Base-by-base conservation (phyloP, 106 monocot species). In the Gastrodia elata region DNA sequence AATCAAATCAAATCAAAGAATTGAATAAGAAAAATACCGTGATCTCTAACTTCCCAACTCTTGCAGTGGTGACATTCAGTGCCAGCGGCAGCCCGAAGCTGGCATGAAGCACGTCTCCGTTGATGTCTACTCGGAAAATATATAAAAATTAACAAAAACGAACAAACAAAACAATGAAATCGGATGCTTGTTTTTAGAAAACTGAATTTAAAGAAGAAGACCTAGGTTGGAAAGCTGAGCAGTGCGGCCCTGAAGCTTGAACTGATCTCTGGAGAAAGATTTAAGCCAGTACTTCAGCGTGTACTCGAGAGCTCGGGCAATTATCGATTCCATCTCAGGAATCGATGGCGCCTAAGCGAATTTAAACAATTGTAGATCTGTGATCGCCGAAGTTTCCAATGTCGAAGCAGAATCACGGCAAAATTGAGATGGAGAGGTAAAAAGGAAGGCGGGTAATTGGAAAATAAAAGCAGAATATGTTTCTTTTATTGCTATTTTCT, bases 281-380 rank as follows among this genome's bases (percentile, higher is more conserved):
- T 93, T 90, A 68, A 98, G 97, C 97, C 97, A 98, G 82, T 98
- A 93, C 80, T 91, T 98, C 79, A 98, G 93, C 71, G 97, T 98
- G 86, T 98, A 98, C 83, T 98, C 97, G 55, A 98, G 83, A 42
- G 97, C 97, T 72, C 83, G 77, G 33, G 97, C 97, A 16, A 98
- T 57, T 55, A 98, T 98, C 77, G 97, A 98, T 83, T 98, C 97
- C 97, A 98, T 98, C 55, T 8, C 35, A 38, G 70, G 15, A 57
- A 48, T 26, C 70, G 18, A 39, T 13, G 58, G 26, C 38, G 67
- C 36, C 32, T 27, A 18, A 67, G 5, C 14, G 20, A 8, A 67
- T 67, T 38, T n/a, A 20, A 27, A 36, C 25, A 20, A 35, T 7
- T 67, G 20, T 37, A 67, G 67, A 67, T 67, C 61, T 61, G 32